These are phyloP conservation scores for Aegilops sharonensis DNA, from an alignment of 176 grass and related monocot species.

Conservation along the genomic window DNA sequence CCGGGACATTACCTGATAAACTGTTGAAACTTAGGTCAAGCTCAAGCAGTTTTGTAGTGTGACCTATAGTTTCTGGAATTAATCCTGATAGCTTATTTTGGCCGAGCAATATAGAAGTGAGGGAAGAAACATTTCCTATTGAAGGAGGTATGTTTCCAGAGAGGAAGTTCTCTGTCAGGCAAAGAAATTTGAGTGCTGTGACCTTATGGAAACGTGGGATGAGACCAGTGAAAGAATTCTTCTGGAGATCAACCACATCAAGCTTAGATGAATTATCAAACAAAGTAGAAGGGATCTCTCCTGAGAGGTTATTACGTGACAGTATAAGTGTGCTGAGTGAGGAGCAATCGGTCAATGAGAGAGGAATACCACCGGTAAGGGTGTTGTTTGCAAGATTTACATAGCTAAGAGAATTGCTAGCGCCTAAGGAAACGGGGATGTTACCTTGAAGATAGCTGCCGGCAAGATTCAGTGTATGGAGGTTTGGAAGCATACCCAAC, in stretches of 20 bases:
- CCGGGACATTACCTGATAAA: not conserved
- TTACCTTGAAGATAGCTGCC: constrained; percentile 7
- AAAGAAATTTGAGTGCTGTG: not conserved
- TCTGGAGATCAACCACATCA: constrained; percentile 27
- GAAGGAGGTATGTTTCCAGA: constrained; percentile 28
- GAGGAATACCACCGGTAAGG: not conserved
- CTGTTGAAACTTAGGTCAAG: constrained; percentile 24
- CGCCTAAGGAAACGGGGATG: not conserved
- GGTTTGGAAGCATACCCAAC: not conserved
- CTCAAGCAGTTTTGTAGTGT: not conserved
- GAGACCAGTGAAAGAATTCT: not conserved
- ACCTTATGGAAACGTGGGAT: not conserved
- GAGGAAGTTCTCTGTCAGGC: not conserved
- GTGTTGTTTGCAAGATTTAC: constrained; percentile 32
- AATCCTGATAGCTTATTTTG: constrained; percentile 15
- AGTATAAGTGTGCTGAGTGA: constrained; percentile 9
- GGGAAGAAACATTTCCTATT: constrained; percentile 27
- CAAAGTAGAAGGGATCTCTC: not conserved
- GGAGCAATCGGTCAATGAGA: not conserved
- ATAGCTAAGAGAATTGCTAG: not conserved
- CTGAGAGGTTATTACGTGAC: not conserved
- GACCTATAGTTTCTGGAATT: constrained; percentile 6
- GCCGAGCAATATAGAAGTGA: not conserved
- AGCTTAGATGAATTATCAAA: not conserved
- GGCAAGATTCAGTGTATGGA: not conserved